Base-by-base conservation (phyloP, 2,329 filamentous ascomycete genomes). In the Paraconiothyrium sp. region DNA sequence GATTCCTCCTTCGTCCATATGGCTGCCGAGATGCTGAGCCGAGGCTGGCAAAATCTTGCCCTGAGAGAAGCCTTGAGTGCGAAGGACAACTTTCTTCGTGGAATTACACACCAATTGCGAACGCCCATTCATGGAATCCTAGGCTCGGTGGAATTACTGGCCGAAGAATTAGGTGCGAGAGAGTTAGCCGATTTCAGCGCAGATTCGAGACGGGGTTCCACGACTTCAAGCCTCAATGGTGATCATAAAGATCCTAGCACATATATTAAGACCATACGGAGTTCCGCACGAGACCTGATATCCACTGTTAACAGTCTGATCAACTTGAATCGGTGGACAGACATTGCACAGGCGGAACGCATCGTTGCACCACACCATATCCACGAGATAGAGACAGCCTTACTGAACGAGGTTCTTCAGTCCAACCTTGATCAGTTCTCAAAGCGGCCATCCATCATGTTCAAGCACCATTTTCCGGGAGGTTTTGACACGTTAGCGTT, bases 111-210 rank as follows among this genome's bases (percentile, higher is more conserved):
- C 56, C 80, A 84, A 39, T 76, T 84, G 0, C 76, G 82, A 46
- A 84, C 82, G 0, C 82, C 82, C 0, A 82, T 84, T 5, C 82
- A 84, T 37, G 82, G 82, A 0, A 82, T 84, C 1, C 72, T 84
- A 7, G 77, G 76, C 10, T 79, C 77, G 2, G 74, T 75, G 4
- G 78, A 84, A 16, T 66, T 84, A 0, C 68, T 84, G 0, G 76
- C 75, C 0, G 82, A 84, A 58, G 82, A 83, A 46, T 60, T 83
- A 0, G 74, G 70, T 27, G 63, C 65, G 3, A 58, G 67, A 1
- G 72, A 73, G 2, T 51, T 72, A 60, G 20, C 20, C 20, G 20
- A 57, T 7, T 58, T 4, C 16, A 56, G 59, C 20, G 58, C 49
- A 24, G 34, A 39, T 27, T 39, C 41, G 27, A 46, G 41, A 55